phyloP scores from a whole-genome alignment of 2,329 filamentous ascomycete species.

The Cladorrhinum sp. region DNA sequence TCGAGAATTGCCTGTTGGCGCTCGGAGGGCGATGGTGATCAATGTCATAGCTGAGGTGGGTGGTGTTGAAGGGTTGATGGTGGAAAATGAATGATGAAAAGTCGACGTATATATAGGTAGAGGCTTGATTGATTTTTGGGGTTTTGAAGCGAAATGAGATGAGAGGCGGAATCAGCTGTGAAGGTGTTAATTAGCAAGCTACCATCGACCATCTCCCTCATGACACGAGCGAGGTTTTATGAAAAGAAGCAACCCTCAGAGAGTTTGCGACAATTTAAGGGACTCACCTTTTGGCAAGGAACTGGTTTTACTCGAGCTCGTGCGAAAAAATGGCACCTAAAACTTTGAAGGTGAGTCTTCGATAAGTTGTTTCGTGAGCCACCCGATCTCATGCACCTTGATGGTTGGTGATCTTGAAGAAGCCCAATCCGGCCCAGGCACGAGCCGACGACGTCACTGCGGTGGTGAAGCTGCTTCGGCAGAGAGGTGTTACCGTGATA shows the following conservation, averaged over 20 bases:
- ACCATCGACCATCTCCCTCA: too few relatives aligned
- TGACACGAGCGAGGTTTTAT: too few relatives aligned
- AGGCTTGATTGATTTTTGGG: background rate
- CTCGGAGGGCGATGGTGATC: slow-evolving; percentile 67
- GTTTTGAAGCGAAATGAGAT: background rate
- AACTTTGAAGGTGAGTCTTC: background rate
- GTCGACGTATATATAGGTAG: background rate
- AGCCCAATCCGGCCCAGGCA: background rate
- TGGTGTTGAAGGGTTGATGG: background rate
- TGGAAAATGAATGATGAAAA: background rate
- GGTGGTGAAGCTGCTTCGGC: background rate
- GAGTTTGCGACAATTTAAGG: background rate
- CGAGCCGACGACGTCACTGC: background rate
- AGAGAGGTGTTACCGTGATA: background rate
- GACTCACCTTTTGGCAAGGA: background rate
- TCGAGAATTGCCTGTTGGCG: slow-evolving; percentile 68
- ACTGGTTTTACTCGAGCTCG: too few relatives aligned
- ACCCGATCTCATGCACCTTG: background rate
- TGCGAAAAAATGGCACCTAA: background rate
- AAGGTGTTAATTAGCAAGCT: too few relatives aligned
- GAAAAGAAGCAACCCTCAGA: too few relatives aligned
- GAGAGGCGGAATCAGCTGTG: too few relatives aligned
- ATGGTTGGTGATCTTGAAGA: background rate
- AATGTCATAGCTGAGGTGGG: slow-evolving; percentile 43
- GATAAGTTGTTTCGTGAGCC: background rate